A percentile compares a stretch with the other conserved stretches of the same genome.
Evolutionary conservation across 2,329 filamentous ascomycete species (phyloP).

Genomic region (Cladorrhinum sp.): DNA sequence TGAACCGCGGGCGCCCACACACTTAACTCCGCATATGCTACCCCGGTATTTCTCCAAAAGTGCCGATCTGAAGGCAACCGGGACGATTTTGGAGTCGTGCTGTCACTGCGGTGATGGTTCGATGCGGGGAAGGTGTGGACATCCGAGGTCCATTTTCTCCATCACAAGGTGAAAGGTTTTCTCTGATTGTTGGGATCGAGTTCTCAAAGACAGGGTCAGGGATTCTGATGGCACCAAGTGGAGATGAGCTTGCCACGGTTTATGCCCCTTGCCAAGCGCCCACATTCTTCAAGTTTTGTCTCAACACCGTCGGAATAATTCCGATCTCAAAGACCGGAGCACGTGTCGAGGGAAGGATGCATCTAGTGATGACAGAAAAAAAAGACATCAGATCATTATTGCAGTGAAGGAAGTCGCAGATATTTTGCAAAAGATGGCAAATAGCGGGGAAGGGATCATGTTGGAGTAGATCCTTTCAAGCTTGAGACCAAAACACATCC

Average conservation of each 20-base stretch:
- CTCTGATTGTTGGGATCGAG: not conserved
- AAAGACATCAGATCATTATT: not conserved
- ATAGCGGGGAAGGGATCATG: no score
- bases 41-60: not conserved
- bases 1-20: no score
- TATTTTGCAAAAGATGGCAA: no score
- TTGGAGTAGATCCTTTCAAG: no score
- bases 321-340: not conserved
- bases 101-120: not conserved
- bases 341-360: no score
- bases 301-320: not conserved
- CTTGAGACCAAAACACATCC: conserved; percentile 13
- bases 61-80: not conserved
- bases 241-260: no score
- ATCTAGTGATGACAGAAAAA: no score
- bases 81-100: not conserved
- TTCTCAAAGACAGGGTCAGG: not conserved
- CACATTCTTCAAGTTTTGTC: not conserved
- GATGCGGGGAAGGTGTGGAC: not conserved
- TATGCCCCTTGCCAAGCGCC: not conserved
- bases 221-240: not conserved
- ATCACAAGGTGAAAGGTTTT: not conserved
- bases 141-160: not conserved
- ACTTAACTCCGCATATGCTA: not conserved
- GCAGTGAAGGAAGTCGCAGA: not conserved